Evolutionary conservation across 805 yeast genomes (phyloP).

Genomic region (Saturnispora kantuleensis): DNA sequence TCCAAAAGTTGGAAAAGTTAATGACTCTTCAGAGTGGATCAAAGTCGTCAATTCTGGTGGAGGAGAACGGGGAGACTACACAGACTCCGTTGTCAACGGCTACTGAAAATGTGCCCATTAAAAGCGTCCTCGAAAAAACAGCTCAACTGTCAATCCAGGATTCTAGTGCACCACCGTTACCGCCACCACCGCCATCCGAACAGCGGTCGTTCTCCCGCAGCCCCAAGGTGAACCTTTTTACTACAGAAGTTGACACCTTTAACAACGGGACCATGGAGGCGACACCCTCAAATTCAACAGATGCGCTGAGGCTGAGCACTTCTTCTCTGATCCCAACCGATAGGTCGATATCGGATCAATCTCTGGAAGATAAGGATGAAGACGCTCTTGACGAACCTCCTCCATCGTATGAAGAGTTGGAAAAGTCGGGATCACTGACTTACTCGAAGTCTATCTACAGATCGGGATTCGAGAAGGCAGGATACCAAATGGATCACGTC

Average conservation of each 20-base stretch:
- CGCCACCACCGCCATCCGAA: slow-evolving; percentile 24
- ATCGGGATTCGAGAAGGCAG: slow-evolving; percentile 29
- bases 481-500: slow-evolving; percentile 24
- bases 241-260: slow-evolving; percentile 3
- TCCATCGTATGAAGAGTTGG: slow-evolving; percentile 27
- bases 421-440: slow-evolving; percentile 25
- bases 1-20: slow-evolving; percentile 22
- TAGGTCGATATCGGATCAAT: slow-evolving; percentile 14
- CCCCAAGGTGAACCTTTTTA: slow-evolving; percentile 19
- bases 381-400: slow-evolving; percentile 20
- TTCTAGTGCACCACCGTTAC: slow-evolving; percentile 19
- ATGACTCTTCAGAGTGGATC: slow-evolving; percentile 13
- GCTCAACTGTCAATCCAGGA: neutral
- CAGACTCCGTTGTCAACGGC: neutral
- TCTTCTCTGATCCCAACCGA: slow-evolving; percentile 21
- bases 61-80: neutral
- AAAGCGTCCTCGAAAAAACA: neutral
- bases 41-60: neutral
- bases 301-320: slow-evolving; percentile 13
- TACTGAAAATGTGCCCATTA: neutral
- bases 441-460: slow-evolving; percentile 27
- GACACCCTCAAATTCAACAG: neutral
- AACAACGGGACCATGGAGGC: neutral
- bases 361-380: slow-evolving; percentile 8
- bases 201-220: slow-evolving; percentile 18